Base-by-base conservation (phyloP, 163 green algal genomes). In the Scenedesmus sp. region DNA sequence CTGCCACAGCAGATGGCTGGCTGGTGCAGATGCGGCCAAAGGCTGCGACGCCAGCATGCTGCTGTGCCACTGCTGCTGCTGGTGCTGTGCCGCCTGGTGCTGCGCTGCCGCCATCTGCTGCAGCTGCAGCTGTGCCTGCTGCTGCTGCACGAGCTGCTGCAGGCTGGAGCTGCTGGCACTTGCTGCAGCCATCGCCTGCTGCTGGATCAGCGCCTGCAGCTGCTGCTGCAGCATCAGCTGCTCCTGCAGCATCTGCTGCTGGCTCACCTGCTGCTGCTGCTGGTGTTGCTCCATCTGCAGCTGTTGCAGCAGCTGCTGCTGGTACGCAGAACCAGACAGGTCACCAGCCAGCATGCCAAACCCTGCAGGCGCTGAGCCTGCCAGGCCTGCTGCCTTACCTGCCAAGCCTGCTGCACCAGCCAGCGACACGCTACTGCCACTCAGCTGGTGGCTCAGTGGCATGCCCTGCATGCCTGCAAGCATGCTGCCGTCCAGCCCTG, bases 281-380 rank as follows among this genome's bases (percentile, higher is more conserved):
- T 86, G 81, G 7, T 86, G 81, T 54, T 64, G 54, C 86, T 84
- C 66, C 46, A 83, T 60, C 20, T 84, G 66, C 67, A 91, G 70
- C 87, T 86, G 87, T 73, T 91, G 87, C 59, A 74, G 87, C 76
- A 87, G 87, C 56, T 79, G 87, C 76, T 91, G 87, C 5, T 91
- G 87, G 55, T 87, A 91, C 52, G 56, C 26, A 18, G 87, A 46
- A 34, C 2, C 76, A 12, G 87, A 3, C 12, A 59, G 1, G 10
- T 91, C 73, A 46, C 15, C 18, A 20, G 56, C 87, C 57, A 59
- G 55, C 34, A 91, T 12, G 9, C 12, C 54, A 34, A 87, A 91
- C 4, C 74, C 87, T 55, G 87, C 87, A 9, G 87, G 87, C 4
- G 87, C 87, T 8, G 87, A 91, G 3, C 87, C 87, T 18, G 56